Base-by-base conservation (phyloP, 2,329 filamentous ascomycete species). In the Colletotrichum eremochloae region DNA sequence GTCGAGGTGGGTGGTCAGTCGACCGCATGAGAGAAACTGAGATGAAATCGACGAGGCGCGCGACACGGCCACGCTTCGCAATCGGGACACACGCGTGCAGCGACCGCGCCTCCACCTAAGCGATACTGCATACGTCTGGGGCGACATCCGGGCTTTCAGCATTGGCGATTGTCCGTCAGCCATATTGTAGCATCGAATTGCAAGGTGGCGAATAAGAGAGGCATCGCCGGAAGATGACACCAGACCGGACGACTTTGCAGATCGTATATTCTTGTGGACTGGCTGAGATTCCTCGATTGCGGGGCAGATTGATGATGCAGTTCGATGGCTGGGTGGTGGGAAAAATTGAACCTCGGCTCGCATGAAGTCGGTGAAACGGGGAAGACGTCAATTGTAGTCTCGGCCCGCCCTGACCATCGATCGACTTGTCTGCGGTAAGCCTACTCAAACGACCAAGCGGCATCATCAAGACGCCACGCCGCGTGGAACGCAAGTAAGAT, bases 281-380 rank as follows among this genome's bases (percentile, higher is more conserved):
- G 36, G 38, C 42, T 58, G 36, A 53, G 57, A 63, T 71, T 31
- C 38, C 29, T 46, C 50, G 63, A 71, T 68, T 68, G 68, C 67
- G 64, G 53, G 58, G 53, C 65, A 60, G 44, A 33, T 64, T 46
- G 52, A 63, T 68, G 69, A 68, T 63, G 65, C 65, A 31, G 44
- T 38, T 60, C 44, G 31, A 14, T 46, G 40, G 33, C 15, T 38
- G 8, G 60, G 50, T 40, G 14, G 57, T 7, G 50, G 29, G 58
- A 18, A 40, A 46, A 24, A 15, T 24, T 72, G 52, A 60, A 42
- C 66, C 69, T 68, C 69, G 69, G 58, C 31, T 63, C 69, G 58
- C 58, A 64, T 60, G 53, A 29, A 64, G 46, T 48, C n/a, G 7
- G 3, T 24, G 31, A 52, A 72, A 60, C 46, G 48, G 33, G 33